phyloP scores from a whole-genome alignment of 305 asterid species.

The Nicotiana rustica region DNA sequence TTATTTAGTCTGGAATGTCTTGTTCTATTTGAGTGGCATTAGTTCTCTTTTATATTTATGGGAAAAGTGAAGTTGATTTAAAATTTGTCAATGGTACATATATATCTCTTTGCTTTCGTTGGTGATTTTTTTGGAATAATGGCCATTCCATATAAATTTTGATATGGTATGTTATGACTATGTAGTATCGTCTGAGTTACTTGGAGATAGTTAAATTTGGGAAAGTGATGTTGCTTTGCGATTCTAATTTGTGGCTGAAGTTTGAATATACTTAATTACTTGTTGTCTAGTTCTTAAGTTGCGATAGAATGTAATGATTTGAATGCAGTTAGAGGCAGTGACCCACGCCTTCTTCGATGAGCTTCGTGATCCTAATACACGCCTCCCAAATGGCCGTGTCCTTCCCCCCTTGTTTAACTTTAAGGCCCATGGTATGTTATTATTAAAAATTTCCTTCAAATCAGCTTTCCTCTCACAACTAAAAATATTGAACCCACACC shows the following conservation, averaged over 20 bases:
- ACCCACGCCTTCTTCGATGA: constrained; percentile 81
- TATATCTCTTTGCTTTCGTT: background rate
- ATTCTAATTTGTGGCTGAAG: background rate
- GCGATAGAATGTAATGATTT: constrained; percentile 18
- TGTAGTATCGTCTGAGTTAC: too few species aligned
- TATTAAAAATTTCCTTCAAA: too few species aligned
- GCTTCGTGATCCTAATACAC: constrained; percentile 71
- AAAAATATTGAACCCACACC: too few species aligned
- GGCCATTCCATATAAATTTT: too few species aligned
- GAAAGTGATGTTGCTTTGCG: background rate
- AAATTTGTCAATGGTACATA: background rate
- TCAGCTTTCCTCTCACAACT: too few species aligned
- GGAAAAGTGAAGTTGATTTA: background rate
- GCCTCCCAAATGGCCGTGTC: constrained; percentile 79
- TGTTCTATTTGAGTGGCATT: background rate
- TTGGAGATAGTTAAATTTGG: too few species aligned
- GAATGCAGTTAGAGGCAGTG: constrained; percentile 69
- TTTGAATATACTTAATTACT: too few species aligned
- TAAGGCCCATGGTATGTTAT: constrained; percentile 76
- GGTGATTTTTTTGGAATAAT: background rate
- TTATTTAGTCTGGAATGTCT: background rate
- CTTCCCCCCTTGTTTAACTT: constrained; percentile 94
- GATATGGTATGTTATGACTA: too few species aligned
- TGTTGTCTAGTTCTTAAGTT: background rate
- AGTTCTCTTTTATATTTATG: too few species aligned